These are phyloP conservation scores for Euphrasia confusa DNA, from an alignment of 257 asterid species.

Conservation along the genomic window DNA sequence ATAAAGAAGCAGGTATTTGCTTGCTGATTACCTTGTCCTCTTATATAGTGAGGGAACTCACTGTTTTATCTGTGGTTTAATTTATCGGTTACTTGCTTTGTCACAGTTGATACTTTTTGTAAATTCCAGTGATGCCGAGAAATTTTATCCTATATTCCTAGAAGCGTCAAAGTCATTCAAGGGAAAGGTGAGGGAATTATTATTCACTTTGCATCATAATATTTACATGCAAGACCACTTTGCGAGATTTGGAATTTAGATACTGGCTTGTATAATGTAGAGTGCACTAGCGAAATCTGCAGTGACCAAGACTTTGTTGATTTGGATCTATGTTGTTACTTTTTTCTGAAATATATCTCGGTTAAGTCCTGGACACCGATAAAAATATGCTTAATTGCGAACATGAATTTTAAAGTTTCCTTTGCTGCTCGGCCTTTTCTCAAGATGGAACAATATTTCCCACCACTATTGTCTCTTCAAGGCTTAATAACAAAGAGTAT, in stretches of 20 bases:
- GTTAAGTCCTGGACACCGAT: background rate
- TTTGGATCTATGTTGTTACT: background rate
- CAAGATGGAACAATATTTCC: background rate
- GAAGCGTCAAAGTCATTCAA: slow-evolving; percentile 86
- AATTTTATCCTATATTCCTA: slow-evolving; percentile 50
- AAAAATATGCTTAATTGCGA: background rate
- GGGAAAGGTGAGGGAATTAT: slow-evolving; percentile 63
- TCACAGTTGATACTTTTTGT: slow-evolving; percentile 80
- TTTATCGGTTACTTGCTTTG: slow-evolving; percentile 21
- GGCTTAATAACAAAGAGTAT: too few species aligned
- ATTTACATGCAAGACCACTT: background rate
- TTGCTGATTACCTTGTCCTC: background rate
- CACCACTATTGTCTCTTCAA: background rate
- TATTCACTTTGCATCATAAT: background rate
- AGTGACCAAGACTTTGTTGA: slow-evolving; percentile 1
- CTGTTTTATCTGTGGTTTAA: slow-evolving; percentile 11
- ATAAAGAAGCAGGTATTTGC: slow-evolving; percentile 78
- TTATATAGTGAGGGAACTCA: background rate
- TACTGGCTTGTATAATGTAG: background rate
- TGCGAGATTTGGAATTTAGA: background rate
- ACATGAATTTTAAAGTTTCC: background rate
- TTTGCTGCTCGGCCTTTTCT: slow-evolving; percentile 1
- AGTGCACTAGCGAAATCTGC: background rate
- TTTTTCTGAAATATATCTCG: background rate
- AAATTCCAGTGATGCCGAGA: slow-evolving; percentile 56